Conservation (phyloP, 805 yeast species). For the Saturnispora serradocipensis region DNA sequence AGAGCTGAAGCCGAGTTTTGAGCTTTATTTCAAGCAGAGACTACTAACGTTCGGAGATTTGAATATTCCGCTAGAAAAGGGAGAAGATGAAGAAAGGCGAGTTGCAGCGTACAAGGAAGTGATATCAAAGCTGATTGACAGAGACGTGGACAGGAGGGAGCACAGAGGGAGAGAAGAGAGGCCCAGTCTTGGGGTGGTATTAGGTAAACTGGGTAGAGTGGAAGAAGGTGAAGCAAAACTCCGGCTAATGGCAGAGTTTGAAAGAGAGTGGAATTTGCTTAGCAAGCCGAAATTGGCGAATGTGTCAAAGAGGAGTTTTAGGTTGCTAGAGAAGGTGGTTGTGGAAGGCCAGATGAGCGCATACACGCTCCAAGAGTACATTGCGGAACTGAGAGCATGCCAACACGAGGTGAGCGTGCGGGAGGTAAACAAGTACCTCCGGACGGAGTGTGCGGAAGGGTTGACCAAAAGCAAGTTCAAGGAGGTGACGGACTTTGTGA, state of each 20-base stretch:
- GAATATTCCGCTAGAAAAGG: conserved; percentile 5
- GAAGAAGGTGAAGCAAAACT: conserved; percentile 1
- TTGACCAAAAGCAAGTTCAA: conserved; percentile 1
- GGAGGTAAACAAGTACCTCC: conserved; percentile 2
- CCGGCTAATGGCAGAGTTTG: background rate
- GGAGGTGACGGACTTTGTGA: background rate
- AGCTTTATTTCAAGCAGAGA: conserved; percentile 8
- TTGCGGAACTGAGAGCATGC: conserved; percentile 1
- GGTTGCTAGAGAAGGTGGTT: background rate
- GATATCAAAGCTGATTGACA: background rate
- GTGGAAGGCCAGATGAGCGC: background rate
- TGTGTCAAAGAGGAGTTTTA: background rate
- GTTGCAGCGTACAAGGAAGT: conserved; percentile 2
- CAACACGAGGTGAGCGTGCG: conserved; percentile 1
- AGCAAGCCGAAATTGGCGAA: conserved; percentile 5
- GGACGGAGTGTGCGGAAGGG: background rate
- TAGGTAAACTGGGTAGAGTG: background rate
- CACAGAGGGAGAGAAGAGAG: background rate
- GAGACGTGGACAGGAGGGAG: background rate
- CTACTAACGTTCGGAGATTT: conserved; percentile 18
- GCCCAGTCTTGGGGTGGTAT: background rate
- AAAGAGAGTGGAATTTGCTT: conserved; percentile 6
- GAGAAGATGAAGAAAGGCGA: background rate
- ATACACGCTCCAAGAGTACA: conserved; percentile 1
- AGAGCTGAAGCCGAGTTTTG: conserved; percentile 15